phyloP scores from a whole-genome alignment of 805 yeast species.

The Candida cerambycidarum region DNA sequence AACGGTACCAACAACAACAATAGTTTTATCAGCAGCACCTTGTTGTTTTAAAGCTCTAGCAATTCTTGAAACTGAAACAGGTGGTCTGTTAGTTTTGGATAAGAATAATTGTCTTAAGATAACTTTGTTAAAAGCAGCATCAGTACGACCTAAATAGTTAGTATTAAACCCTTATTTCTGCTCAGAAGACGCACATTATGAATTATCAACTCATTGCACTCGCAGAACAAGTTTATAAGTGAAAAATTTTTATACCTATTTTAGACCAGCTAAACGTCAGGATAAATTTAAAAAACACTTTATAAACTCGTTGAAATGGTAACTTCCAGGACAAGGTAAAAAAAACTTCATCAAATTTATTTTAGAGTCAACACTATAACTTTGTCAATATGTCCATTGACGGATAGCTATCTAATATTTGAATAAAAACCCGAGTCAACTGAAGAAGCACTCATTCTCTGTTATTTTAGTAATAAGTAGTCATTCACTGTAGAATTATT shows the following conservation, averaged over 20 bases:
- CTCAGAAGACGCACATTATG: conserved; percentile 42
- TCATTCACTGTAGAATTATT: neutral
- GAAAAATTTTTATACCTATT: neutral
- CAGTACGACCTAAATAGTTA: conserved; percentile 81
- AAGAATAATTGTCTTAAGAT: conserved; percentile 91
- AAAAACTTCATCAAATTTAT: conserved; percentile 7
- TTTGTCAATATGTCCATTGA: conserved; percentile 16
- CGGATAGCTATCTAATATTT: conserved; percentile 5
- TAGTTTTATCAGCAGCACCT: conserved; percentile 86
- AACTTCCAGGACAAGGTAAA: conserved; percentile 5
- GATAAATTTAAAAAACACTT: conserved; percentile 1
- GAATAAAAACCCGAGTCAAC: conserved; percentile 6
- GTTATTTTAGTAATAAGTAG: conserved; percentile 3
- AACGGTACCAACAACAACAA: conserved; percentile 99
- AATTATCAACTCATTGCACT: conserved; percentile 22
- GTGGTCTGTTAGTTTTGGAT: conserved; percentile 99
- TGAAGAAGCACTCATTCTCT: conserved; percentile 9
- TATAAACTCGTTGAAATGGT: conserved; percentile 3
- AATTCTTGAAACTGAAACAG: conserved; percentile 93
- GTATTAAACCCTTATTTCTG: conserved; percentile 39
- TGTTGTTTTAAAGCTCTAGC: conserved; percentile 75
- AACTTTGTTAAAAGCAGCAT: conserved; percentile 98
- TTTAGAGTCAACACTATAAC: conserved; percentile 1
- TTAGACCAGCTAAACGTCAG: neutral
- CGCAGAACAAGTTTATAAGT: conserved; percentile 29